Conservation (phyloP, 2,329 filamentous ascomycete genomes). For the Fusarium sp. region DNA sequence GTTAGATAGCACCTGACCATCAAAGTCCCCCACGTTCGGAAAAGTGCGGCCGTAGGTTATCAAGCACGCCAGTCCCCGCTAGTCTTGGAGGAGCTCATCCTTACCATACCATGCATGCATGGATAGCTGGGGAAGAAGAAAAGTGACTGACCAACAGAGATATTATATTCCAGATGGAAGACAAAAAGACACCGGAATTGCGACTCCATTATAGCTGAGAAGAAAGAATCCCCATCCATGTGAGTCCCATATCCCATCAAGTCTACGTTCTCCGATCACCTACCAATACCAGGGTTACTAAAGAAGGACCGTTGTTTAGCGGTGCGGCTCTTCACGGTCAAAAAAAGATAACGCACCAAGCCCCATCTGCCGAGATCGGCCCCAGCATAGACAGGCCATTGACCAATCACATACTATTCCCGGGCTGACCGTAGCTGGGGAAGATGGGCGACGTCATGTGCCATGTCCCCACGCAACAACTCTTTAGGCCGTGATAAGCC, state of each 20-base stretch:
- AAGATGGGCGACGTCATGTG: conserved; percentile 48
- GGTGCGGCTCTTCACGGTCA: conserved; percentile 50
- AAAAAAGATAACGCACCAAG: conserved; percentile 31
- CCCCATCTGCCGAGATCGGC: conserved; percentile 46
- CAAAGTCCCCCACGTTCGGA: conserved; percentile 45
- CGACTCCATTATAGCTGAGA: neutral
- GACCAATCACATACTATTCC: conserved; percentile 40
- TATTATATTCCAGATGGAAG: neutral
- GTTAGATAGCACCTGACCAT: conserved; percentile 43
- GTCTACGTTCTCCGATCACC: neutral
- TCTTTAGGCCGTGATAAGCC: conserved; percentile 53
- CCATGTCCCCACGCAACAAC: conserved; percentile 28
- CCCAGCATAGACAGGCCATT: conserved; percentile 42
- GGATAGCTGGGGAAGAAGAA: neutral
- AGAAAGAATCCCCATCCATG: neutral
- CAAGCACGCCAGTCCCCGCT: conserved; percentile 19
- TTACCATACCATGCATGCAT: neutral
- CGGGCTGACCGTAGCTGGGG: conserved; percentile 34
- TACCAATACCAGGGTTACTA: conserved; percentile 5
- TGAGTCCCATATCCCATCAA: neutral
- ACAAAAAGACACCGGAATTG: neutral
- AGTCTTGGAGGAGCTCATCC: conserved; percentile 5
- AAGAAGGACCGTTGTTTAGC: conserved; percentile 4
- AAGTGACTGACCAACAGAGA: neutral
- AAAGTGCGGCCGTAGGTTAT: conserved; percentile 45